These are phyloP conservation scores for Thoreauomyces humboldtii DNA, from an alignment of 192 early-diverging fungal genomes.

Conservation along the genomic window DNA sequence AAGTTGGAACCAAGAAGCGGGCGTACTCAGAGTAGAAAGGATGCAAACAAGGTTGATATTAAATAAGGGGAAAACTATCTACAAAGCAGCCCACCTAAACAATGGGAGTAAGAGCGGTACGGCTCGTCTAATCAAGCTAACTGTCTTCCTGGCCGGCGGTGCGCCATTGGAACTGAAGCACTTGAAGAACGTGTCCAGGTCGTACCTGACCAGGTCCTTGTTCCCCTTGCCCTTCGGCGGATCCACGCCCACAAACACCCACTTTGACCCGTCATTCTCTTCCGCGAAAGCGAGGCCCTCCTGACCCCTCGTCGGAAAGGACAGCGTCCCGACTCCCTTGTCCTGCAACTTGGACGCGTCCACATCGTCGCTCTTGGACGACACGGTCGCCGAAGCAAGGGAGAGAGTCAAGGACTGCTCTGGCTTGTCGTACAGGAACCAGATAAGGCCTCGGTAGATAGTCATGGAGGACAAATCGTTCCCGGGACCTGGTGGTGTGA, in stretches of 20 bases:
- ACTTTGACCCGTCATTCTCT: slow-evolving; percentile 14
- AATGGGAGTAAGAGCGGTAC: too few relatives aligned
- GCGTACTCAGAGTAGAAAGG: too few relatives aligned
- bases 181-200: slow-evolving; percentile 16
- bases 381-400: neutral
- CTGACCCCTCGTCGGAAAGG: slow-evolving; percentile 16
- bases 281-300: slow-evolving; percentile 29
- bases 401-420: neutral
- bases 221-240: slow-evolving; percentile 26
- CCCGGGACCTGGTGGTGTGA: slow-evolving; percentile 26
- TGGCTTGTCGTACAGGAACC: slow-evolving; percentile 28
- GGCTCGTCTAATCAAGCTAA: too few relatives aligned
- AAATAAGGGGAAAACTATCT: too few relatives aligned
- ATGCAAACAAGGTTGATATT: too few relatives aligned
- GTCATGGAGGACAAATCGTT: slow-evolving; percentile 28
- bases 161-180: slow-evolving; percentile 6
- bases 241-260: slow-evolving; percentile 27
- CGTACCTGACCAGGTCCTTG: slow-evolving; percentile 22
- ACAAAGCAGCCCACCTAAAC: too few relatives aligned
- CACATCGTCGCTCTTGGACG: neutral
- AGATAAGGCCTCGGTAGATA: slow-evolving; percentile 10
- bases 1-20: too few relatives aligned
- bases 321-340: slow-evolving; percentile 6
- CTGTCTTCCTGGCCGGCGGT: neutral
- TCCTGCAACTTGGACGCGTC: neutral